A percentile compares a stretch with the other conserved stretches of the same genome.
These are phyloP conservation scores for Populus hybrid DNA, from an alignment of 441 rosid species.

Conservation along the genomic window DNA sequence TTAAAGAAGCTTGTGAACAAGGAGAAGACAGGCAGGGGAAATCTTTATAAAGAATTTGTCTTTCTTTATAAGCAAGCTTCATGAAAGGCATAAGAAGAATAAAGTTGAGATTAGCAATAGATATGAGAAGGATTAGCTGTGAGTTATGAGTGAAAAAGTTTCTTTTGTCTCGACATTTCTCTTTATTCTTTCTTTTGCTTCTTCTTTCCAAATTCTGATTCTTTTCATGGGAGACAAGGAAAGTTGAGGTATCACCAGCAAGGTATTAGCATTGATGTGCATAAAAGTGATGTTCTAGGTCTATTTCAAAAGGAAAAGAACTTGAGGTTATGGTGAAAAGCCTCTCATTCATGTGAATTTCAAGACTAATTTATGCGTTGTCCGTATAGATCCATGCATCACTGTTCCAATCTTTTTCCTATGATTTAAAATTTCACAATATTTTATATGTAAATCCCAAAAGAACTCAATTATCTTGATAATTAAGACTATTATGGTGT, in stretches of 20 bases:
- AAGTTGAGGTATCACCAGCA: conserved; percentile 36
- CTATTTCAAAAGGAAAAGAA: no score
- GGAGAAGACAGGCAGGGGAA: neutral
- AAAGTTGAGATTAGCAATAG: conserved; percentile 26
- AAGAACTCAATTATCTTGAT: no score
- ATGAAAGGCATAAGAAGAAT: conserved; percentile 46
- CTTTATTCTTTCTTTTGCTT: conserved; percentile 40
- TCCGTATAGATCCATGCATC: neutral
- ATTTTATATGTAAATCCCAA: neutral
- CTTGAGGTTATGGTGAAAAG: no score
- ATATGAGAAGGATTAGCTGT: conserved; percentile 29
- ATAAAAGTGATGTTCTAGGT: neutral
- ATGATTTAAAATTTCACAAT: neutral
- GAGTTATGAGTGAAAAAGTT: conserved; percentile 27
- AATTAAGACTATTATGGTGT: neutral
- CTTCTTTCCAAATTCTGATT: conserved; percentile 43
- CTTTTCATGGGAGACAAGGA: conserved; percentile 63
- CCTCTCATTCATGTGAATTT: no score
- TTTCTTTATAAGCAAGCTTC: neutral
- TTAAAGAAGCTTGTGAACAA: neutral
- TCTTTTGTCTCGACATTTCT: conserved; percentile 16
- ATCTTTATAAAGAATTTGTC: neutral
- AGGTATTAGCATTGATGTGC: neutral
- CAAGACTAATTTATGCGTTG: no score
- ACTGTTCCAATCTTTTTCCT: neutral